These are phyloP conservation scores for Aspergillus quadrilineatus DNA, from an alignment of 2,329 filamentous ascomycete genomes.

Conservation along the genomic window DNA sequence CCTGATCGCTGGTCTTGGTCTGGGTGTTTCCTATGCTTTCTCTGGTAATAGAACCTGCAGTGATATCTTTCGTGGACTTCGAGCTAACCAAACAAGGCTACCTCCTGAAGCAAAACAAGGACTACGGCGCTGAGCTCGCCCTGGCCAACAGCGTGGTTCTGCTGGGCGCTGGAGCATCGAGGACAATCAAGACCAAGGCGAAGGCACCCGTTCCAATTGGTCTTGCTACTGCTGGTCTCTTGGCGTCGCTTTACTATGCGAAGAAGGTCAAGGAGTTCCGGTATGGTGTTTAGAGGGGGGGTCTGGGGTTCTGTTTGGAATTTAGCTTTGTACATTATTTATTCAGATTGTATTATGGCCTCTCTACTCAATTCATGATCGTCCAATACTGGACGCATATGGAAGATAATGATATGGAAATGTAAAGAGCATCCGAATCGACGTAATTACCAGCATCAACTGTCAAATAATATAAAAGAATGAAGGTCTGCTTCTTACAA, in stretches of 20 bases:
- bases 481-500: too few species aligned
- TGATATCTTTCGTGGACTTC: too few species aligned
- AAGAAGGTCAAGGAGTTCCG: constrained; percentile 17
- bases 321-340: not conserved
- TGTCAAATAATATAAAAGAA: too few species aligned
- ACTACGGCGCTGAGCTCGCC: constrained; percentile 23
- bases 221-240: constrained; percentile 12
- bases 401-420: too few species aligned
- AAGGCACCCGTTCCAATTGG: constrained; percentile 18
- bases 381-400: not conserved
- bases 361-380: not conserved
- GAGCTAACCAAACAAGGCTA: constrained; percentile 7
- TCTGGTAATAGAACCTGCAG: constrained; percentile 8
- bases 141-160: constrained; percentile 21
- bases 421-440: too few species aligned
- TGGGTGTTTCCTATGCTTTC: constrained; percentile 20
- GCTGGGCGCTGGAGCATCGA: constrained; percentile 15
- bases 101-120: constrained; percentile 22
- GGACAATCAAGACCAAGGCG: constrained; percentile 17
- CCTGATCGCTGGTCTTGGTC: constrained; percentile 20
- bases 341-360: not conserved
- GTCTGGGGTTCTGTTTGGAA: not conserved
- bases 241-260: constrained; percentile 14
- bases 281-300: constrained; percentile 8
- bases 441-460: too few species aligned